Percentiles rank a stretch among this genome's conserved stretches.
Conservation (phyloP, 805 yeast genomes). For the Candida krabiensis region DNA sequence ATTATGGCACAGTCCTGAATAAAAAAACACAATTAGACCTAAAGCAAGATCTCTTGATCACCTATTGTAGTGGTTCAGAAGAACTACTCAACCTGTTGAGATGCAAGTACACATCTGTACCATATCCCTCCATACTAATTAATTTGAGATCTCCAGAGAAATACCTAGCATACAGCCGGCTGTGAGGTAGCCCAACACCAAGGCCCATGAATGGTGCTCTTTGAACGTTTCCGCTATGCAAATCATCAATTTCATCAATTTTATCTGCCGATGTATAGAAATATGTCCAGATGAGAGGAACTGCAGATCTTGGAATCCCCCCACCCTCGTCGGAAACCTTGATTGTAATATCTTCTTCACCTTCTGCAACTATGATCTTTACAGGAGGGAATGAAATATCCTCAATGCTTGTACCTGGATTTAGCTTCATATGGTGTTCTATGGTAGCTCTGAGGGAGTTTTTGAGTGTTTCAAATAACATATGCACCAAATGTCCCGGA, state of each 20-base stretch:
- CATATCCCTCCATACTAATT: conserved; percentile 91
- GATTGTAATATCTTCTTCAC: conserved; percentile 86
- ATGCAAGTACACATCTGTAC: conserved; percentile 89
- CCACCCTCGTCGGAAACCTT: conserved; percentile 94
- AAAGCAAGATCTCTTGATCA: too few species aligned
- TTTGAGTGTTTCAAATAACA: conserved; percentile 85
- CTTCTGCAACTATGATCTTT: conserved; percentile 84
- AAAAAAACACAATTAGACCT: too few species aligned
- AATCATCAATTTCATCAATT: conserved; percentile 39
- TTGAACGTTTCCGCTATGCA: conserved; percentile 26
- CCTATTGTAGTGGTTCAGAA: conserved; percentile 62
- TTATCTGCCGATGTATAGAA: conserved; percentile 85
- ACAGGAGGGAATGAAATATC: conserved; percentile 80
- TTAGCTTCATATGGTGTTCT: conserved; percentile 65
- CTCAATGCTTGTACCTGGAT: conserved; percentile 49
- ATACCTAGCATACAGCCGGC: conserved; percentile 82
- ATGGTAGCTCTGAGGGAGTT: conserved; percentile 88
- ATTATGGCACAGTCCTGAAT: too few species aligned
- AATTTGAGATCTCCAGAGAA: conserved; percentile 88
- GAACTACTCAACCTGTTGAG: conserved; percentile 74
- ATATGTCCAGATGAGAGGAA: conserved; percentile 88
- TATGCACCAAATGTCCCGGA: conserved; percentile 89
- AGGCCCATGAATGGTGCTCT: conserved; percentile 93
- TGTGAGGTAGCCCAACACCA: conserved; percentile 88
- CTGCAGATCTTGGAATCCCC: conserved; percentile 81